Percentiles rank a stretch among this genome's conserved stretches.
Conservation (phyloP, 495 filamentous ascomycete genomes). For the Penicillium ochrochloron region DNA sequence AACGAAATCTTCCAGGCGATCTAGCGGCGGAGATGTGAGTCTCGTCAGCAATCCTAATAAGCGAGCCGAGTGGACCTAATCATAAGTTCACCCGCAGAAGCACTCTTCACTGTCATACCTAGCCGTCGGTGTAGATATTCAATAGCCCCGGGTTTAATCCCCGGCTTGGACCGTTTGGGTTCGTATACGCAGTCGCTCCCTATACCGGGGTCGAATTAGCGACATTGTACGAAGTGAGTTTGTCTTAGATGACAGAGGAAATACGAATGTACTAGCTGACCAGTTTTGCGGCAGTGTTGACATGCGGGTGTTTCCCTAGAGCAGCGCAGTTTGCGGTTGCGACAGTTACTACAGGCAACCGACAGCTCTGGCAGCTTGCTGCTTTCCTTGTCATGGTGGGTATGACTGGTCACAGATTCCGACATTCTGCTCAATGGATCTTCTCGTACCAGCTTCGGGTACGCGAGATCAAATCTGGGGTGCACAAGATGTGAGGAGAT, state of each 20-base stretch:
- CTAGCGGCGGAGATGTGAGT: neutral
- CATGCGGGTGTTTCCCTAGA: conserved; percentile 23
- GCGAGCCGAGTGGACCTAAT: neutral
- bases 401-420: conserved; percentile 8
- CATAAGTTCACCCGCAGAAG: neutral
- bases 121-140: conserved; percentile 30
- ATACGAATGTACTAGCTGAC: conserved; percentile 1
- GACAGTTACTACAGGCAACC: conserved; percentile 12
- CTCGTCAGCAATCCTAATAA: neutral
- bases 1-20: neutral
- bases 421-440: neutral
- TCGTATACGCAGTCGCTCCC: conserved; percentile 26
- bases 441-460: neutral
- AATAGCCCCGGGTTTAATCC: conserved; percentile 31
- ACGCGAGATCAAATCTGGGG: neutral
- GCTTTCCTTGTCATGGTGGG: conserved; percentile 6
- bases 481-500: neutral
- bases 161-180: conserved; percentile 26
- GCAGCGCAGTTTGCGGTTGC: conserved; percentile 27
- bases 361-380: conserved; percentile 13
- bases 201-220: conserved; percentile 7
- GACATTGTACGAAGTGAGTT: neutral
- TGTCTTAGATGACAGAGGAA: neutral
- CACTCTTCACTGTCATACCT: conserved; percentile 27
- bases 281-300: conserved; percentile 10